A percentile compares a stretch with the other conserved stretches of the same genome.
phyloP scores from a whole-genome alignment of 805 yeast species.

The Sugiyamaella americana region DNA sequence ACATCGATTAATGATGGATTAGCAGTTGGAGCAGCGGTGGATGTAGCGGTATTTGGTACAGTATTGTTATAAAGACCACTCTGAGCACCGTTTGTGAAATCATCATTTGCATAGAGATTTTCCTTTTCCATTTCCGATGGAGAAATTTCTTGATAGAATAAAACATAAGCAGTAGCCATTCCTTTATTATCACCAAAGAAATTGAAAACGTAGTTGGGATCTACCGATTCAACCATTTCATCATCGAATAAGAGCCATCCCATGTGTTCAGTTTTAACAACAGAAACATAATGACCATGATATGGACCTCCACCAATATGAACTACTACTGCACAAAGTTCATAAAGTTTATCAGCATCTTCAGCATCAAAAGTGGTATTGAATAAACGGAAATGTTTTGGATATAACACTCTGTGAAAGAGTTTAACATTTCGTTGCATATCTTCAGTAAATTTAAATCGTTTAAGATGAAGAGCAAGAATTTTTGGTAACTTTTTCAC shows the following conservation, averaged over 20 bases:
- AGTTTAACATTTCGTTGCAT: slow-evolving; percentile 77
- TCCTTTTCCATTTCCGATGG: slow-evolving; percentile 22
- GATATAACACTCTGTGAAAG: slow-evolving; percentile 78
- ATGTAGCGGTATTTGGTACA: neutral
- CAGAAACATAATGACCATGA: slow-evolving; percentile 91
- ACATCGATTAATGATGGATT: neutral
- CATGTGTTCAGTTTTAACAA: slow-evolving; percentile 67
- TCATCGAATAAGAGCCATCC: slow-evolving; percentile 96
- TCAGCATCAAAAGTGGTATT: slow-evolving; percentile 52
- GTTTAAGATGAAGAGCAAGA: slow-evolving; percentile 76
- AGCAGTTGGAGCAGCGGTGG: neutral
- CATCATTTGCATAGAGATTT: slow-evolving; percentile 26
- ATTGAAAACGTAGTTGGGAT: slow-evolving; percentile 71
- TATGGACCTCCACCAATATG: slow-evolving; percentile 98
- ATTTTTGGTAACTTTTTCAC: slow-evolving; percentile 70
- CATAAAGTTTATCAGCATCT: slow-evolving; percentile 58
- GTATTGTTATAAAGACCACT: neutral
- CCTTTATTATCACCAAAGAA: slow-evolving; percentile 88
- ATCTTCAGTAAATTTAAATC: slow-evolving; percentile 87
- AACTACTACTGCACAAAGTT: slow-evolving; percentile 78
- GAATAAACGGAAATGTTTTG: slow-evolving; percentile 62
- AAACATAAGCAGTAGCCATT: slow-evolving; percentile 83
- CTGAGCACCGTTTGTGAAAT: slow-evolving; percentile 6
- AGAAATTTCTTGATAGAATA: slow-evolving; percentile 62
- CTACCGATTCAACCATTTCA: slow-evolving; percentile 86